Evolutionary conservation across 371 early-diverging fungal species (phyloP).

Genomic region (Lichtheimia ramosa): DNA sequence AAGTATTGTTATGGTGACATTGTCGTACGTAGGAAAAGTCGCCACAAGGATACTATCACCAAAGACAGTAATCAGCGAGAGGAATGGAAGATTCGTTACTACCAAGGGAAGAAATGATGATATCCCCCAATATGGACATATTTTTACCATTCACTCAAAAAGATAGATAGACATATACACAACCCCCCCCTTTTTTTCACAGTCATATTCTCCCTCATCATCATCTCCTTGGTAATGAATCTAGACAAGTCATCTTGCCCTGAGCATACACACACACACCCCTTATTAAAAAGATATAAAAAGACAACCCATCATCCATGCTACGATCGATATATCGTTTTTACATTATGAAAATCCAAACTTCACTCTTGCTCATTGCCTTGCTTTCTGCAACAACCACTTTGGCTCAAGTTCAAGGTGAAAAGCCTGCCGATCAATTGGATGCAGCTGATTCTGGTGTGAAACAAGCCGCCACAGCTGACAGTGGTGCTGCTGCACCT

Average conservation of each 20-base stretch:
- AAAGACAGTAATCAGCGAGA: conserved; percentile 5
- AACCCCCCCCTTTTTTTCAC: neutral
- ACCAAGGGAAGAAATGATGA: neutral
- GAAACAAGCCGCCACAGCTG: neutral
- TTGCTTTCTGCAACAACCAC: neutral
- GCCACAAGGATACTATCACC: neutral
- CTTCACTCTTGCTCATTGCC: conserved; percentile 1
- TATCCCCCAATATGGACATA: neutral
- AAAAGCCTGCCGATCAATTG: neutral
- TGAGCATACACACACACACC: neutral
- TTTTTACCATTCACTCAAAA: neutral
- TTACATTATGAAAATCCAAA: neutral
- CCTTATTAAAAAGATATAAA: neutral
- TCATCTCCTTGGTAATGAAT: too few species aligned
- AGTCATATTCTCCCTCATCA: neutral
- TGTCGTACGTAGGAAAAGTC: neutral
- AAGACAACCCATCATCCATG: neutral
- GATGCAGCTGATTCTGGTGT: neutral
- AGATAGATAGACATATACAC: too few species aligned
- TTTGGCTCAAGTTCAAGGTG: neutral
- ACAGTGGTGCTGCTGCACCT: neutral
- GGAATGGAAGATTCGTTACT: conserved; percentile 11
- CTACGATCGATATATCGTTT: neutral
- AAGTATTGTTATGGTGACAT: neutral
- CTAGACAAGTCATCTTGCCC: too few species aligned